Base-by-base conservation (phyloP, 495 filamentous ascomycete species). In the Penicillium cinerascens region DNA sequence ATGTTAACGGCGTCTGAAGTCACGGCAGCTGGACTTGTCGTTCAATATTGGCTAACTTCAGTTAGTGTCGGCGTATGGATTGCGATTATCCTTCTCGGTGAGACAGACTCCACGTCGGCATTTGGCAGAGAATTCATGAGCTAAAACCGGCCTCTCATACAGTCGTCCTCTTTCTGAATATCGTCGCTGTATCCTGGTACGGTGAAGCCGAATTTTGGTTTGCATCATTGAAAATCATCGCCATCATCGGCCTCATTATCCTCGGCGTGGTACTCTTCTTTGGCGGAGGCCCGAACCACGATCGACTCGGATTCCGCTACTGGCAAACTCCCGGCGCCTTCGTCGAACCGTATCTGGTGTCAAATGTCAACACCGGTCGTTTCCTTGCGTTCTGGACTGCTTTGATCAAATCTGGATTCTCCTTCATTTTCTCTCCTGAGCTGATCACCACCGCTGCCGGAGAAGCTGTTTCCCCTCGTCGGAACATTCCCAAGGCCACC, bases 161-260 rank as follows among this genome's bases (percentile, higher is more conserved):
- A 52, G 65, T 87, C 11, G 82, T 91, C 52, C 70, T 87, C 2
- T 61, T 67, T 42, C 62, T 85, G 43, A 91, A 92, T 60, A 80
- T 86, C 52, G 74, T 91, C 39, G 81, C 86, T 3, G 82, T 91
- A 16, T 65, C 75, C 4, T 79, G 79, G 40, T 91, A 85, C 57
- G 88, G 87, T 40, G 85, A 91, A 70, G 78, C 87, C 29, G 87
- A 89, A 60, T 89, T 89, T 66, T 81, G 79, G 68, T 86, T 90
- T 59, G 83, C 86, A 16, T 82, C 78, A 48, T 71, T 10, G 6
- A 33, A 92, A 61, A 84, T 91, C 54, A 66, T 91, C 59, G 87
- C 85, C 43, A 62, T 64, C 41, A 43, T 67, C 17, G 62, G 62
- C 18, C 77, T 87, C 54, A 72, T 87, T 52, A 78, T 87, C 50